Base-by-base conservation (phyloP, 2,329 filamentous ascomycete species). In the Clarireedia paspali region DNA sequence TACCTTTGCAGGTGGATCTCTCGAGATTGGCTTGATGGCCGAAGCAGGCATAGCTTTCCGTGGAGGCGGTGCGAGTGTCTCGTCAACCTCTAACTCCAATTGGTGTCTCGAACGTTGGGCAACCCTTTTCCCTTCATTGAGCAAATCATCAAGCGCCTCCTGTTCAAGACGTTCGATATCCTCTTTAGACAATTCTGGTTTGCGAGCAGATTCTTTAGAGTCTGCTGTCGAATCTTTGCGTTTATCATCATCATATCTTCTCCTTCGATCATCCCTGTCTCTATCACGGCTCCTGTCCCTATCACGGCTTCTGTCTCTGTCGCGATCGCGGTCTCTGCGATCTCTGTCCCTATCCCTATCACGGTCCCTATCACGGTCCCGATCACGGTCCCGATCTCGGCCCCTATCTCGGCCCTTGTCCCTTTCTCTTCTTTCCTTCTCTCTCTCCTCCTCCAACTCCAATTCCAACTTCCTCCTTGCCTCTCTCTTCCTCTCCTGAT, bases 401-500 rank as follows among this genome's bases (percentile, higher is more conserved):
- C 53, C 58, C 38, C 63, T 46, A 14, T 56, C 60, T 17, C 64
- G 61, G 49, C 62, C 65, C 49, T 55, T 62, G 27, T 73, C 74
- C 26, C 73, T 69, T 36, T 75, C 71, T n/a, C 57, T 60, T 14
- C 61, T 56, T 26, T 65, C 62, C 40, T 49, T 59, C 27, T 57
- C 57, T 30, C 53, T 57, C 30, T 61, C 57, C 47, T 67, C 60
- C 53, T 66, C 61, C 50, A 61, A 53, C 34, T 66, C 64, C 9
- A 63, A 57, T 38, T 68, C 64, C 20, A 62, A 64, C 48, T 64
- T 64, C 15, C 62, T 60, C 47, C 62, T 63, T 27, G 64, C 64
- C 47, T 69, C 67, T 62, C 71, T 64, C 56, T 71, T 70, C 48
- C 70, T 73, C 63, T 77, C 75, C 55, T 72, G 73, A 46, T 77